Base-by-base conservation (phyloP, 2,329 filamentous ascomycete genomes). In the Endothia cerciana region DNA sequence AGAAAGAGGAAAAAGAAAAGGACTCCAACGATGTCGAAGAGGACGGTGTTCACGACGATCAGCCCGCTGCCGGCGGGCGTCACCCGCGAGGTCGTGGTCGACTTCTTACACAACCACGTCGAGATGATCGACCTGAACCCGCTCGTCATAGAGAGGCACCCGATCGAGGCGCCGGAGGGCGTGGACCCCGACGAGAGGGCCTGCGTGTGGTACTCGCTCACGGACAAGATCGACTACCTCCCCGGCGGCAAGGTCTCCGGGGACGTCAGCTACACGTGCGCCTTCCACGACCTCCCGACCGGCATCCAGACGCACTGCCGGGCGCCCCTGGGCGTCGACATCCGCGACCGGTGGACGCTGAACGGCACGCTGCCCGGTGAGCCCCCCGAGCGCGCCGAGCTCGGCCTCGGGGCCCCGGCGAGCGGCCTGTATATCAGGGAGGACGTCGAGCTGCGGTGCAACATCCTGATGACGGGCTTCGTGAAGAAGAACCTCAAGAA, bases 81-180 rank as follows among this genome's bases (percentile, higher is more conserved):
- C 70, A 82, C 87, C 58, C 87, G 92, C 63, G 83, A 90, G 70
- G 84, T 86, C n/a, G 91, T 92, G 51, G 76, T 96, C 69, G 83
- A 87, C 63, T 91, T 92, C 70, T 87, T 97, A 40, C 91, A 93
- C 76, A 85, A 90, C 76, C 92, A 96, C 78, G 76, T 84, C 60
- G 89, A 89, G 71, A 96, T 97, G 89, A 96, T 97, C 73, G 90
- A 94, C 74, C 82, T 97, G 65, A 97, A 96, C 76, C 93, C 93
- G 1, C 83, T 96, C 58, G 90, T 97, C 64, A 87, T 90, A 69
- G 88, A 91, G 68, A 86, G 91, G 65, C 85, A 89, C 70, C 83
- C 82, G 40, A 92, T 92, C 77, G 83, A 85, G 57, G 83, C 91
- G 1, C 92, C 92, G 0, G 73, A 83, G 30, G 85, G 89, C 73